These are phyloP conservation scores for Cerioporus squamosus DNA, from an alignment of 1,284 basidiomycete species.

Conservation along the genomic window DNA sequence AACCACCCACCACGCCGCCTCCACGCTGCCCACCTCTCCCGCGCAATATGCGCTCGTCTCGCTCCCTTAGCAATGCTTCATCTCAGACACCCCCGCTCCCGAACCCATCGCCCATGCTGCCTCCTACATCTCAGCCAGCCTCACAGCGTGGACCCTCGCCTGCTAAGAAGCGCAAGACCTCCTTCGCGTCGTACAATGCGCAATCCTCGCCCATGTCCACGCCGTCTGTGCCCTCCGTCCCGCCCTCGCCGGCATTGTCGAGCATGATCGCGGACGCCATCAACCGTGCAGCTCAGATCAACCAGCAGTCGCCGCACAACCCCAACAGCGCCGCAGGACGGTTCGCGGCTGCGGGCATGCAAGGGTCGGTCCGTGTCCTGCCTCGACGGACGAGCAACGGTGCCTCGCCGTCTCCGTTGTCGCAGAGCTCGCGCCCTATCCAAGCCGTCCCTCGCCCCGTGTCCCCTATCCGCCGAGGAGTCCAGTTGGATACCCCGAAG, in stretches of 20 bases:
- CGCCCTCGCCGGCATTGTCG: constrained; percentile 22
- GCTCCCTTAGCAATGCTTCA: background rate
- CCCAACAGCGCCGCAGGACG: no score
- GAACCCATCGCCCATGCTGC: background rate
- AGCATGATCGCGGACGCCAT: constrained; percentile 25
- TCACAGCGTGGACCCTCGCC: background rate
- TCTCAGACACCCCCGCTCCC: background rate
- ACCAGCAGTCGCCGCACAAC: constrained; percentile 1
- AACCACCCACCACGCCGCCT: background rate
- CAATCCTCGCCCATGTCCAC: constrained; percentile 27
- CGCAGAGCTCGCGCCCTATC: background rate
- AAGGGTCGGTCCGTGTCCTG: background rate
- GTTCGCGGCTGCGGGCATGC: no score
- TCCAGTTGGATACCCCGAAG: background rate
- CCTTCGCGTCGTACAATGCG: constrained; percentile 19
- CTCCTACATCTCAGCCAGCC: background rate
- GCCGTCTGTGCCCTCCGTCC: constrained; percentile 16
- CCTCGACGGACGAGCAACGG: constrained; percentile 4
- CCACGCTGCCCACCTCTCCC: background rate
- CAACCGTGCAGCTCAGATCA: constrained; percentile 16
- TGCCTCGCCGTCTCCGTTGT: background rate
- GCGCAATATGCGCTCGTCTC: background rate
- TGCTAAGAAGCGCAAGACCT: constrained; percentile 13
- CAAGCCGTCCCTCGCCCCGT: background rate
- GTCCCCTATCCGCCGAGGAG: background rate